Conservation (phyloP, 768 basidiomycete species). For the Suillus luteus region DNA sequence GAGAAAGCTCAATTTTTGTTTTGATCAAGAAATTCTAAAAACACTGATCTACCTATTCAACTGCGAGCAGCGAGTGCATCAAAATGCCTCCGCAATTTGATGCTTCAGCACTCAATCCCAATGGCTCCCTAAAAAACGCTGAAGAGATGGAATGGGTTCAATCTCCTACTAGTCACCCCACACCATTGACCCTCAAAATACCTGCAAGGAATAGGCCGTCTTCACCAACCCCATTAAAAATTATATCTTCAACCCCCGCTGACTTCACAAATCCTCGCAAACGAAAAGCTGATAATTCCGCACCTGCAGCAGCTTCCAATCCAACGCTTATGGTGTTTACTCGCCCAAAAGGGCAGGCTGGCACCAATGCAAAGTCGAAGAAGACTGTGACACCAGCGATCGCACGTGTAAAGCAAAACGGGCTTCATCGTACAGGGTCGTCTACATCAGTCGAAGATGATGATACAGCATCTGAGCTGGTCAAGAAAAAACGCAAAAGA, state of each 20-base stretch:
- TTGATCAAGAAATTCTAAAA: neutral
- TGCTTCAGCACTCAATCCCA: neutral
- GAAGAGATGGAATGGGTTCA: slow-evolving; percentile 3
- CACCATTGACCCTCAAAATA: neutral
- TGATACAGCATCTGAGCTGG: neutral
- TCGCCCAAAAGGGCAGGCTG: neutral
- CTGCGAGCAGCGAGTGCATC: neutral
- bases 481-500: neutral
- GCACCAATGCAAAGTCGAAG: neutral
- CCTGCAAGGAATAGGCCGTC: neutral
- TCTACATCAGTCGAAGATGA: neutral
- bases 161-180: neutral
- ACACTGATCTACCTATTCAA: neutral
- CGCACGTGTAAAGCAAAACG: neutral
- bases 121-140: neutral
- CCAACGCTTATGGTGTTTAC: neutral
- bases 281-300: neutral
- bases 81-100: neutral
- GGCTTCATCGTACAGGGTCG: neutral
- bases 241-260: neutral
- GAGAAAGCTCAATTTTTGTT: neutral
- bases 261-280: neutral
- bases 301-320: neutral
- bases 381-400: neutral
- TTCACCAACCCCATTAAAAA: neutral